These are phyloP conservation scores for Hymenoscyphus linearis DNA, from an alignment of 2,329 filamentous ascomycete genomes.

Conservation along the genomic window DNA sequence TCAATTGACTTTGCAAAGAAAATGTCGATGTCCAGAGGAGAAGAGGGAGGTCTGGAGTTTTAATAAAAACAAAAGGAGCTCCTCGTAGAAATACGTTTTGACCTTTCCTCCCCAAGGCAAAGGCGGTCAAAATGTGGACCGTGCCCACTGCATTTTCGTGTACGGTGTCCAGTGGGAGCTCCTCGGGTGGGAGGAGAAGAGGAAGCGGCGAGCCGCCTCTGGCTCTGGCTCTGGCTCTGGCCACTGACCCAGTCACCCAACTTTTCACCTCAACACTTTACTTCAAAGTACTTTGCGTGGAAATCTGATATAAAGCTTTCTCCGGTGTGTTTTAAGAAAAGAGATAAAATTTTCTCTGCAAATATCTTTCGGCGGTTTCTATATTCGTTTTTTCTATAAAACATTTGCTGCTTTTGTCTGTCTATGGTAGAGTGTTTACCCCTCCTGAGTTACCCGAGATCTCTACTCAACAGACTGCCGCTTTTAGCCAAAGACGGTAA, in stretches of 20 bases:
- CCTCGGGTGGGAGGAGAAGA: not conserved
- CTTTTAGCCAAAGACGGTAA: not conserved
- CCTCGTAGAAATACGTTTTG: not conserved
- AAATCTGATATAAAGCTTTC: not conserved
- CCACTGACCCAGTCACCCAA: too few species aligned
- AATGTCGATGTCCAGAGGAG: not conserved
- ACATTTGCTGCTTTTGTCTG: too few species aligned
- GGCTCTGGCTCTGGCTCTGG: too few species aligned
- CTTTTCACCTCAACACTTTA: not conserved
- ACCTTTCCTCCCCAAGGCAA: not conserved
- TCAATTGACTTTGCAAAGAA: slow-evolving; percentile 15
- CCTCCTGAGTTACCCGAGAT: not conserved
- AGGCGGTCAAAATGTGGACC: not conserved
- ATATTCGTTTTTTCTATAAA: too few species aligned
- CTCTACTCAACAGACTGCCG: not conserved
- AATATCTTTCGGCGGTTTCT: too few species aligned
- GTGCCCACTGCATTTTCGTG: not conserved
- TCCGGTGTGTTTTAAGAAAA: not conserved
- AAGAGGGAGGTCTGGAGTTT: not conserved
- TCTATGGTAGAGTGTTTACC: not conserved
- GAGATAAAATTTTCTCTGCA: too few species aligned
- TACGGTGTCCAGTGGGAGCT: not conserved
- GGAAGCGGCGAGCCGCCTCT: not conserved
- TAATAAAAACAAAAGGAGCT: not conserved
- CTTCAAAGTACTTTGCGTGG: too few species aligned